Conservation (phyloP, 345 rosid genomes). For the Brassica cretica region DNA sequence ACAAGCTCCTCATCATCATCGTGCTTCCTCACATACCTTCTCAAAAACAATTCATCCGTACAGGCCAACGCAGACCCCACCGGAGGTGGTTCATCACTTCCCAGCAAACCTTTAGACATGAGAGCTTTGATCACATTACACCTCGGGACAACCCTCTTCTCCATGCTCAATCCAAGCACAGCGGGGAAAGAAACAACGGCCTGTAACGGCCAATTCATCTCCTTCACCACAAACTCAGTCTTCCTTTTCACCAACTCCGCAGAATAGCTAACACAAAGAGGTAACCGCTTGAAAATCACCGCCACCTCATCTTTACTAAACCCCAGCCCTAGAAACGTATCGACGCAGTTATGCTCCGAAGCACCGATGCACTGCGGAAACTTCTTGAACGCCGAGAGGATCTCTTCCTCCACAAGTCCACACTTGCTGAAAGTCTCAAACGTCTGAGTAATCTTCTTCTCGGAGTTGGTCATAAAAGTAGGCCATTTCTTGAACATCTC, state of each 20-base stretch:
- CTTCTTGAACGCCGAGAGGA: background rate
- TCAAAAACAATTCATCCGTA: background rate
- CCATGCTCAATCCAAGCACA: background rate
- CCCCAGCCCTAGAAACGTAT: slow-evolving; percentile 29
- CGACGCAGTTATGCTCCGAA: slow-evolving; percentile 9
- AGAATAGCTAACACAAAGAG: background rate
- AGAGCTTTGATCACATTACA: background rate
- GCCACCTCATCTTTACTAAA: slow-evolving; percentile 29
- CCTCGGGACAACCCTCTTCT: background rate
- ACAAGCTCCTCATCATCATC: background rate
- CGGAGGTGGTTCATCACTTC: background rate
- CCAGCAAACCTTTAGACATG: background rate
- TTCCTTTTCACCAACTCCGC: background rate
- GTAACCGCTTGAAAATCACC: background rate
- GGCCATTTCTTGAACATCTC: slow-evolving; percentile 37
- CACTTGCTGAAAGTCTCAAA: background rate
- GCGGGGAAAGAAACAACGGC: background rate
- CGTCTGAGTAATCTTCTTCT: slow-evolving; percentile 29
- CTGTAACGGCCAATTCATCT: background rate
- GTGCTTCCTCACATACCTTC: background rate
- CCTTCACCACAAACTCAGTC: background rate
- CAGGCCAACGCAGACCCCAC: background rate
- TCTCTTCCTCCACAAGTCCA: background rate
- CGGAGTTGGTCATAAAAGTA: slow-evolving; percentile 9
- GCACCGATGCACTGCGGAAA: background rate